Percentiles rank a stretch among this genome's conserved stretches.
These are phyloP conservation scores for Apiospora aurea DNA, from an alignment of 2,329 filamentous ascomycete genomes.

Conservation along the genomic window DNA sequence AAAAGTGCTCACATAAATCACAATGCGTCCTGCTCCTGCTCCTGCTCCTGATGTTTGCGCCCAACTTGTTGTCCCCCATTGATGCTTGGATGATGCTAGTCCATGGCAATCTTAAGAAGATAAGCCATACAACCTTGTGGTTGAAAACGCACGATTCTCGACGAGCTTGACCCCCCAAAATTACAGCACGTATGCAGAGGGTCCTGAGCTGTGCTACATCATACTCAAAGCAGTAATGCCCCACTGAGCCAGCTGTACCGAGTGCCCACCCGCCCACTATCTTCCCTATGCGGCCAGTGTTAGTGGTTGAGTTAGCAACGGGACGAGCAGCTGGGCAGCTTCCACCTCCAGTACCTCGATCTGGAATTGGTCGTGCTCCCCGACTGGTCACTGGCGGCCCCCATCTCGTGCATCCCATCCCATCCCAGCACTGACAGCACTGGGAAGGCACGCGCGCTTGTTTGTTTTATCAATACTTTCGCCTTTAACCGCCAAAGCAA, in stretches of 20 bases:
- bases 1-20: not conserved
- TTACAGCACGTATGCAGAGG: constrained; percentile 15
- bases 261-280: constrained; percentile 12
- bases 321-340: constrained; percentile 11
- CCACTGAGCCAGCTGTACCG: constrained; percentile 17
- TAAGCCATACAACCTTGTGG: constrained; percentile 9
- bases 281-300: constrained; percentile 17
- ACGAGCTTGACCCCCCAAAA: constrained; percentile 17
- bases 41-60: not conserved
- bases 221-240: constrained; percentile 16
- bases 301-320: constrained; percentile 20
- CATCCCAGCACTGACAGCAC: constrained; percentile 18
- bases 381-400: constrained; percentile 19
- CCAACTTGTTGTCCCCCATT: constrained; percentile 1
- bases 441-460: constrained; percentile 23
- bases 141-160: constrained; percentile 3
- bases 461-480: constrained; percentile 19
- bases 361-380: constrained; percentile 16
- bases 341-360: constrained; percentile 1
- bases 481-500: constrained; percentile 7
- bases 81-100: constrained; percentile 7
- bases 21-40: not conserved
- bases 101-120: constrained; percentile 7
- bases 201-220: not conserved
- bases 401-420: constrained; percentile 5